A percentile compares a stretch with the other conserved stretches of the same genome.
These are phyloP conservation scores for Nothomitra cinnamomea DNA, from an alignment of 2,329 filamentous ascomycete species.

Conservation along the genomic window DNA sequence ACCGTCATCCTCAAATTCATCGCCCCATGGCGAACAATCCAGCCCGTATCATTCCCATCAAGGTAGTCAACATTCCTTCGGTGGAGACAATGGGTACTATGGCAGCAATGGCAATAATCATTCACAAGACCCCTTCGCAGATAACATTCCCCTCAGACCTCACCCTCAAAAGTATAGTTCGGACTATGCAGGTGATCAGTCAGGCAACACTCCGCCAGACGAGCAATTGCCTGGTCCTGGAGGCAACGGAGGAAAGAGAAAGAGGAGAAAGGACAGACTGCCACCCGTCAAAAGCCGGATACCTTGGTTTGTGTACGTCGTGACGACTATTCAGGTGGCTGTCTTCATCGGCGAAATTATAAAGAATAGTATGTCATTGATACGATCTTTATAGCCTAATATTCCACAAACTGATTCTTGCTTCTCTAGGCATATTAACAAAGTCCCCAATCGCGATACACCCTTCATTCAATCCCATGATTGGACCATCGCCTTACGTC, in stretches of 20 bases:
- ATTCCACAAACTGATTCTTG: background rate
- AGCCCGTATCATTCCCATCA: conserved; percentile 1
- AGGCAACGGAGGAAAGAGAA: conserved; percentile 2
- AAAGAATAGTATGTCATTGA: conserved; percentile 49
- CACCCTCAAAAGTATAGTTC: background rate
- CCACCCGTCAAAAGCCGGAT: conserved; percentile 17
- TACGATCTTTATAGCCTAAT: background rate
- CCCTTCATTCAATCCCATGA: conserved; percentile 90
- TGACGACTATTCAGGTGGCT: conserved; percentile 58
- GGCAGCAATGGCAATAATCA: background rate
- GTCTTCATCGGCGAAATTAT: conserved; percentile 85
- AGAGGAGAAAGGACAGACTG: background rate
- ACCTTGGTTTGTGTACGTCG: conserved; percentile 68
- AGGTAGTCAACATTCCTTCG: conserved; percentile 4
- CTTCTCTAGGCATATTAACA: conserved; percentile 47
- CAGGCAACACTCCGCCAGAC: background rate
- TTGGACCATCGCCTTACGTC: conserved; percentile 77
- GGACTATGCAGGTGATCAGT: background rate
- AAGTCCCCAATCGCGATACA: conserved; percentile 62
- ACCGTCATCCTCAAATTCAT: background rate
- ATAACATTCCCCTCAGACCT: conserved; percentile 5
- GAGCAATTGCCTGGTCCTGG: background rate
- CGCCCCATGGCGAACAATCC: conserved; percentile 2
- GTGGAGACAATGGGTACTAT: conserved; percentile 2
- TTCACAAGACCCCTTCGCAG: background rate